A percentile compares a stretch with the other conserved stretches of the same genome.
Evolutionary conservation across 2,329 filamentous ascomycete species (phyloP).

Genomic region (Macroventuria anomochaeta): DNA sequence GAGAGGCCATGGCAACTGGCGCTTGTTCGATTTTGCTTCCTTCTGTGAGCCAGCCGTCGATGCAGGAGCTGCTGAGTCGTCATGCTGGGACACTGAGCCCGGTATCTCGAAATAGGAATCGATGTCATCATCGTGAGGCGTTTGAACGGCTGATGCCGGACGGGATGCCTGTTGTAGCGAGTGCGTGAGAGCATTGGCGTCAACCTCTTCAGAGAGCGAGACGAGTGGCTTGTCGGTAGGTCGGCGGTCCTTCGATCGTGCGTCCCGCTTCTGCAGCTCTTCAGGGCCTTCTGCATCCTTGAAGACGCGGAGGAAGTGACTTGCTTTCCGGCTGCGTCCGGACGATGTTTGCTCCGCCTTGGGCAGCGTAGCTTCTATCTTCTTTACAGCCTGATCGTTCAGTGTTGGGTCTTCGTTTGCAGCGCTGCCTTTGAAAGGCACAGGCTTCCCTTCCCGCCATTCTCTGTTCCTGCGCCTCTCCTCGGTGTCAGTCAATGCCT

Average conservation of each 20-base stretch:
- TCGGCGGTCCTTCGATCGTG: constrained; percentile 50
- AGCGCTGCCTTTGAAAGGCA: constrained; percentile 49
- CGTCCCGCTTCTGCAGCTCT: constrained; percentile 59
- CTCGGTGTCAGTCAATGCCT: constrained; percentile 43
- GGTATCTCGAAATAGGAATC: constrained; percentile 41
- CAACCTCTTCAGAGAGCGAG: constrained; percentile 35
- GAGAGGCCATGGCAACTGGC: constrained; percentile 56
- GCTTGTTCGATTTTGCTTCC: constrained; percentile 15
- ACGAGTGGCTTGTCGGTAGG: constrained; percentile 38
- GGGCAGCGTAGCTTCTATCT: constrained; percentile 68
- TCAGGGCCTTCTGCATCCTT: constrained; percentile 65
- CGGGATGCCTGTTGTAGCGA: constrained; percentile 28
- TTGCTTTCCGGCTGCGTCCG: constrained; percentile 69
- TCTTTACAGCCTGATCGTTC: constrained; percentile 63
- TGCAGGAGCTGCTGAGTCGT: constrained; percentile 4
- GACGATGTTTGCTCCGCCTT: constrained; percentile 62
- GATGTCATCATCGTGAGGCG: constrained; percentile 22
- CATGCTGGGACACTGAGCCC: constrained; percentile 11
- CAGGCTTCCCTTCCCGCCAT: constrained; percentile 58
- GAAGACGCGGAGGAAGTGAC: constrained; percentile 69
- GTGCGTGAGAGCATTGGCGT: constrained; percentile 24
- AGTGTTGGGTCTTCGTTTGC: constrained; percentile 50
- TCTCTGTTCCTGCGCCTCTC: constrained; percentile 56
- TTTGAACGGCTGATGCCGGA: constrained; percentile 36
- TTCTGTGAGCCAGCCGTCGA: background rate